Percentiles rank a stretch among this genome's conserved stretches.
Evolutionary conservation across 1,284 basidiomycete genomes (phyloP).

Genomic region (Peniophora sp.): DNA sequence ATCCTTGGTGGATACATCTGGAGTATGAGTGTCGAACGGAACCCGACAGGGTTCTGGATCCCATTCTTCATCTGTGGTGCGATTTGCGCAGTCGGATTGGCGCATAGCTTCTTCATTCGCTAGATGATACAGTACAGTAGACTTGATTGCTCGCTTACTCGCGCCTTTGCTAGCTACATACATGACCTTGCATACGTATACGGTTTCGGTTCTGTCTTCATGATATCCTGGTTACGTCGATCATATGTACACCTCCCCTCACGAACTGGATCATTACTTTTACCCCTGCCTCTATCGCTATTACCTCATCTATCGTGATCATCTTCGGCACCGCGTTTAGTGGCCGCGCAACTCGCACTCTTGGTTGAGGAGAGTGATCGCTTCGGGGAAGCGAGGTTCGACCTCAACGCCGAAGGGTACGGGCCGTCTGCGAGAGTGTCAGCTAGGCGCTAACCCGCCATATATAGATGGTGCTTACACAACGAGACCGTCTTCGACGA

Average conservation of each 20-base stretch:
- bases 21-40: constrained; percentile 60
- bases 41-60: constrained; percentile 62
- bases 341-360: not conserved
- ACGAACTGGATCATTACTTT: no score
- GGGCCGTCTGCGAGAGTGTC: not conserved
- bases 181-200: no score
- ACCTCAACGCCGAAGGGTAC: not conserved
- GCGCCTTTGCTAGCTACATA: no score
- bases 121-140: constrained; percentile 16
- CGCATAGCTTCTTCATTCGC: constrained; percentile 68
- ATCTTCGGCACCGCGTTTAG: no score
- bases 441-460: not conserved
- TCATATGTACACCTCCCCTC: no score
- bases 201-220: no score
- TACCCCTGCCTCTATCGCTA: no score
- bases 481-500: constrained; percentile 2
- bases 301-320: no score
- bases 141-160: no score
- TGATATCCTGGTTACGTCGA: no score
- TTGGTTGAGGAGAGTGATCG: not conserved
- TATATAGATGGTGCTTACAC: not conserved
- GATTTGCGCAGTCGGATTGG: constrained; percentile 53
- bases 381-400: constrained; percentile 2
- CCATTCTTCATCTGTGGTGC: constrained; percentile 63
- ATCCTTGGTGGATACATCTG: constrained; percentile 76